Percentiles rank a stretch among this genome's conserved stretches.
Conservation (phyloP, 305 asterid species). For the Fraxinus nigra region DNA sequence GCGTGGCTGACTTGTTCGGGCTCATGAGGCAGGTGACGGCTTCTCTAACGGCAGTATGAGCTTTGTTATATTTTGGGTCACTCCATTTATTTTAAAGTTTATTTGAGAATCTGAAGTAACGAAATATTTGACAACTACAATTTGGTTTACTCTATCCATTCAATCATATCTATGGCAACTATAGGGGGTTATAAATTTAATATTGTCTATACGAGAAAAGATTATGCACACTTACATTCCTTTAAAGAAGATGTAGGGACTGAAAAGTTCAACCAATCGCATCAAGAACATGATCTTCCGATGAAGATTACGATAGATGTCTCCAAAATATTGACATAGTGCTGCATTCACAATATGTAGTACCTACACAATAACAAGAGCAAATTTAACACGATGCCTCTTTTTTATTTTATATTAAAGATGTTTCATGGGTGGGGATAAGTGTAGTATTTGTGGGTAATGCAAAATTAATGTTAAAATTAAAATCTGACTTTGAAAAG, state of each 20-base stretch:
- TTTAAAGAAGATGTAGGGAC: slow-evolving; percentile 43
- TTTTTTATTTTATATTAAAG: no score
- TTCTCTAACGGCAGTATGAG: not conserved
- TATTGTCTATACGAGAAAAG: not conserved
- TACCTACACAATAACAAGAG: not conserved
- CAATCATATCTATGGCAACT: not conserved
- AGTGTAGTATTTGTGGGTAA: no score
- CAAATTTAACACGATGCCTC: not conserved
- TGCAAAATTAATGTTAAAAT: no score
- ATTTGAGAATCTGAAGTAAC: no score
- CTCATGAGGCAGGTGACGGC: not conserved
- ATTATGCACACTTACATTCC: slow-evolving; percentile 39
- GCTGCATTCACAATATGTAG: slow-evolving; percentile 24
- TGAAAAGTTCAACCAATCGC: slow-evolving; percentile 40
- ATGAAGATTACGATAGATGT: slow-evolving; percentile 23
- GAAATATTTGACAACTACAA: no score
- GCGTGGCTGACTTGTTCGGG: not conserved
- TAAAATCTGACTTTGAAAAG: not conserved
- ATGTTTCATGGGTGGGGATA: no score
- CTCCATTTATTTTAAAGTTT: not conserved
- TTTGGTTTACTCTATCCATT: no score
- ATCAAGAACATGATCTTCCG: slow-evolving; percentile 34
- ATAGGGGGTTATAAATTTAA: not conserved
- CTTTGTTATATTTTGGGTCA: not conserved
- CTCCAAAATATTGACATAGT: slow-evolving; percentile 34